These are phyloP conservation scores for Pterulicium gracile DNA, from an alignment of 1,284 basidiomycete species.

Conservation along the genomic window DNA sequence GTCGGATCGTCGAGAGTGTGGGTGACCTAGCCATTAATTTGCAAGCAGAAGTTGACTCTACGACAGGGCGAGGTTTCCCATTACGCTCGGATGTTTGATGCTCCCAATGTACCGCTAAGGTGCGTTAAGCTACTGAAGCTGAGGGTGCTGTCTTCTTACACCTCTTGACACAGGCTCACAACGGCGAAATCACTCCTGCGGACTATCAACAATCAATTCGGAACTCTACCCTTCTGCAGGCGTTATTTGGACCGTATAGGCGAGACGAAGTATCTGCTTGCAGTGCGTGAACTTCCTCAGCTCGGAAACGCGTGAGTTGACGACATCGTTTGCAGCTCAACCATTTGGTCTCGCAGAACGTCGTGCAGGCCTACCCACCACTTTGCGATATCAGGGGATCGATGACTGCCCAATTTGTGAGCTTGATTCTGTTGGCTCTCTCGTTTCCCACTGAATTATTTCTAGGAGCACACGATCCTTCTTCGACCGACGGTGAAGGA, in stretches of 20 bases:
- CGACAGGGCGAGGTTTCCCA: constrained; percentile 92
- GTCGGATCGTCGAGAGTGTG: constrained; percentile 81
- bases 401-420: constrained; percentile 94
- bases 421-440: constrained; percentile 18
- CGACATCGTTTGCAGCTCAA: constrained; percentile 51
- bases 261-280: constrained; percentile 92
- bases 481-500: constrained; percentile 90
- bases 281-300: constrained; percentile 39
- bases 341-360: constrained; percentile 78
- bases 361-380: constrained; percentile 94
- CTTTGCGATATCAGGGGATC: constrained; percentile 72
- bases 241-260: constrained; percentile 89
- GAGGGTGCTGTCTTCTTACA: constrained; percentile 4
- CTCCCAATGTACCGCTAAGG: constrained; percentile 64
- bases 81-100: constrained; percentile 71
- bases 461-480: constrained; percentile 86
- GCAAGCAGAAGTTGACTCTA: constrained; percentile 19
- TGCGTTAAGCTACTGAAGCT: constrained; percentile 22
- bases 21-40: constrained; percentile 16
- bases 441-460: constrained; percentile 7
- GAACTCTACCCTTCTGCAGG: constrained; percentile 92
- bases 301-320: constrained; percentile 6
- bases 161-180: constrained; percentile 45
- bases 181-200: constrained; percentile 82
- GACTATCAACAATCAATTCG: constrained; percentile 90